Percentiles rank a stretch among this genome's conserved stretches.
phyloP scores from a whole-genome alignment of 1,284 basidiomycete species.

The Waitea zeae region DNA sequence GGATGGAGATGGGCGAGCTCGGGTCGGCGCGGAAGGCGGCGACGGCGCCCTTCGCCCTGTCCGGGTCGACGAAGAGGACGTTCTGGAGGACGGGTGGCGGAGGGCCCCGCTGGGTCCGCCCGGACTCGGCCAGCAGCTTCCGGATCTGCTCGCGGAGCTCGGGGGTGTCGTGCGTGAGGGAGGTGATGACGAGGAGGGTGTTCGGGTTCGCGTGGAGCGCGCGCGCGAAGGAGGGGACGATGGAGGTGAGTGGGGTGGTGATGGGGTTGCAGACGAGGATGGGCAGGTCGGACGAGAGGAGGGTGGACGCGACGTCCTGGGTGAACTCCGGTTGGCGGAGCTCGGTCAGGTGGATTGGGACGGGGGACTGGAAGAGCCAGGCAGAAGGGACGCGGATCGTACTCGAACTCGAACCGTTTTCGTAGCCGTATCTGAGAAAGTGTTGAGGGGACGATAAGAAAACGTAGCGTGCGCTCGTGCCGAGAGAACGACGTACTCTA shows the following conservation, averaged over 20 bases:
- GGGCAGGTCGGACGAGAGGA: constrained; percentile 28
- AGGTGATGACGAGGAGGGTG: constrained; percentile 8
- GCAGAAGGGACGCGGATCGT: neutral
- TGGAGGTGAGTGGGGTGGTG: constrained; percentile 22
- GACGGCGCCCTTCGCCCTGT: constrained; percentile 34
- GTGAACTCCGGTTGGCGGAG: neutral
- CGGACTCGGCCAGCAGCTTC: neutral
- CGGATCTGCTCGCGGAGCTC: neutral
- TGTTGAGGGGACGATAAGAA: too few relatives aligned
- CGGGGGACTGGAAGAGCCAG: neutral
- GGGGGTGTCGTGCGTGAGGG: neutral
- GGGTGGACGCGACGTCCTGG: neutral
- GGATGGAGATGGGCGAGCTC: constrained; percentile 28
- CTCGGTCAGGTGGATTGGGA: neutral
- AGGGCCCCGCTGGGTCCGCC: constrained; percentile 1
- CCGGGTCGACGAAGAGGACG: constrained; percentile 32
- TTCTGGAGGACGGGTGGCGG: too few relatives aligned
- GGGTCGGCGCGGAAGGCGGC: constrained; percentile 25
- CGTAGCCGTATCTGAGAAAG: neutral
- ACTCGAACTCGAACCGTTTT: neutral
- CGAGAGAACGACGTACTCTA: too few relatives aligned
- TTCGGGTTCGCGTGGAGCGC: constrained; percentile 20
- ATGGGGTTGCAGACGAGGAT: constrained; percentile 42
- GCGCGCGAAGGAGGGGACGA: constrained; percentile 17
- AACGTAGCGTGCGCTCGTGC: too few relatives aligned